Evolutionary conservation across 148 eudicot genomes (phyloP), one percentile per base, ranked within the genome.

Genomic region (Rhododendron henanense): DNA sequence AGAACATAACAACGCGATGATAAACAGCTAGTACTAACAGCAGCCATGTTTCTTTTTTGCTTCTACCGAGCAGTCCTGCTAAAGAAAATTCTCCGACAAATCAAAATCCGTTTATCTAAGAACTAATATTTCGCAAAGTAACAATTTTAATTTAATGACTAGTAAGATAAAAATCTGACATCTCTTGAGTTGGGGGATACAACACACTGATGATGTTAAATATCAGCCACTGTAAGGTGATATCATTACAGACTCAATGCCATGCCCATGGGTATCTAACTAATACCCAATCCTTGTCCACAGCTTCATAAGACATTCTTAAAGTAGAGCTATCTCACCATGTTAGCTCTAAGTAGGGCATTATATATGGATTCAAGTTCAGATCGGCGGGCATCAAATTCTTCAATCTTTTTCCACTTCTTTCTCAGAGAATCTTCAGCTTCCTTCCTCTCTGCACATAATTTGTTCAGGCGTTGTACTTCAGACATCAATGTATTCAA

Each of bases 371-470:
- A 92, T 86, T 97, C 98, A 84, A 97, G 96, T 91, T 97, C 99
- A 87, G 96, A 94, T 93, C 99, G 90, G 81, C 98, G 98, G 84
- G 98, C 92, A 90, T 97, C 96, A 82, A 97, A 97, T 88, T 97
- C 99, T 93, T 97, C 99, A 85, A 97, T 97, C 88, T 95, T 97
- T 90, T 95, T 97, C 98, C 98, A 97, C 88, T 97, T 97, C 92
- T 93, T 94, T 87, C 90, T 93, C 83, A 97, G 88, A 53, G 98
- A 97, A 90, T 94, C 98, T 89, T 97, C 99, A 61, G 98, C 99
- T 89, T 97, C 98, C 90, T 94, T 97, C 88, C 99, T 93, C 90
- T 97, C 99, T 16, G 93, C 98, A 87, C 96, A 95, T 87, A 97
- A 91, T 87, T 91, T 94, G 86, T 93, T 94, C 84, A 97, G 86